A percentile compares a stretch with the other conserved stretches of the same genome.
Evolutionary conservation across 306 rosid species (phyloP).

Genomic region (Cercis canadensis): DNA sequence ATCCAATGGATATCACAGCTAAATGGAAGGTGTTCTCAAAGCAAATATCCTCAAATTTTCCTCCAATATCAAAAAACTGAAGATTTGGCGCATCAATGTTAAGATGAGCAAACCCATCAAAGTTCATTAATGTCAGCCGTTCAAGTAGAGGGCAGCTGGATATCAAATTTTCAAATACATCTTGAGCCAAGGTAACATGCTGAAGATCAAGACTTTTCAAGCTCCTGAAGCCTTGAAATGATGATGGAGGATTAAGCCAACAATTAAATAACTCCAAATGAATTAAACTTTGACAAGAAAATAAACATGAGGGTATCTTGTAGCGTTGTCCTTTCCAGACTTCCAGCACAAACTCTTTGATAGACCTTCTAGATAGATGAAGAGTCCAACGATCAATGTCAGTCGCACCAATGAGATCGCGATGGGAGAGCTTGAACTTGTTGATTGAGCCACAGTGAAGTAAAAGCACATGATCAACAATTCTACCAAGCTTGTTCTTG

Average conservation of each 20-base stretch:
- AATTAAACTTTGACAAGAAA: constrained; percentile 52
- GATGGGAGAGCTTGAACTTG: constrained; percentile 64
- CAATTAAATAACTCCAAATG: constrained; percentile 65
- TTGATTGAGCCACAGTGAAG: constrained; percentile 60
- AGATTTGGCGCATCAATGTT: constrained; percentile 62
- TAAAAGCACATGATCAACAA: constrained; percentile 71
- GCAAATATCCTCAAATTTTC: constrained; percentile 55
- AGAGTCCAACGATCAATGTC: constrained; percentile 65
- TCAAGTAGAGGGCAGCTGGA: constrained; percentile 60
- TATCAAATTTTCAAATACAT: constrained; percentile 56
- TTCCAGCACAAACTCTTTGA: constrained; percentile 65
- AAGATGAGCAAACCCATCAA: constrained; percentile 58
- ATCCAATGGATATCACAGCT: constrained; percentile 61
- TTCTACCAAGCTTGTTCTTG: constrained; percentile 53
- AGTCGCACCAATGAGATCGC: constrained; percentile 45
- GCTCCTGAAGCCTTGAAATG: constrained; percentile 57
- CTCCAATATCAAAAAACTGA: constrained; percentile 62
- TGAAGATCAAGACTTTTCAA: constrained; percentile 75
- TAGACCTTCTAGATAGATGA: constrained; percentile 52
- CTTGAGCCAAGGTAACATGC: constrained; percentile 64
- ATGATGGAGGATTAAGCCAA: constrained; percentile 60
- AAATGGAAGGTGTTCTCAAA: constrained; percentile 55
- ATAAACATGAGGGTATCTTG: constrained; percentile 57
- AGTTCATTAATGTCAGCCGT: constrained; percentile 63
- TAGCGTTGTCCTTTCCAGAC: constrained; percentile 65